Base-by-base conservation (phyloP, 768 basidiomycete species). In the Termitomyces sp. region DNA sequence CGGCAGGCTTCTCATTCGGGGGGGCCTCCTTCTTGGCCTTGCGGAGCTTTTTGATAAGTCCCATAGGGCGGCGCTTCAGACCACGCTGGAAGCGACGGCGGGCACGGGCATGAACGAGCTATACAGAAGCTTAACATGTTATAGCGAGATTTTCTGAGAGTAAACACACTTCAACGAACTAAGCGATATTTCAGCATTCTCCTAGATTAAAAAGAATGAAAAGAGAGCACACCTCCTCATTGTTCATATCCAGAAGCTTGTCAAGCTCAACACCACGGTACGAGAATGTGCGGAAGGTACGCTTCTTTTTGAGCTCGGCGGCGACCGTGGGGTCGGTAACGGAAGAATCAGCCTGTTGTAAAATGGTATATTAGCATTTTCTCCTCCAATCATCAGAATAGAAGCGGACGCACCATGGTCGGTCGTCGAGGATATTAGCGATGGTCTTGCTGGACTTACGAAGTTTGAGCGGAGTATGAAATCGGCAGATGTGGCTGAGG, bases 21-120 rank as follows among this genome's bases (percentile, higher is more conserved):
- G 86, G 91, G n/a, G 94, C 94, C 76, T 98, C 94, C 81, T 96
- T 98, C 86, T 99, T 99, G 58, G 97, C 93, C 77, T 97, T 96
- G 75, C 97, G 92, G 67, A 99, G 84, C 78, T 99, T 99, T 84
- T 98, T 98, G 74, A 99, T 98, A 65, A 99, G 86, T 64, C 94
- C 94, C 89, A 99, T 90, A 43, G 97, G 95, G 74, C 89, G 88
- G 77, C 95, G 92, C 82, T 98, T 98, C 68, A 99, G 88, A 68
- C 97, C 97, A 67, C 97, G 92, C 76, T 94, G 90, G 89, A 99
- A 99, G 74, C 96, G 92, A 72, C 97, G 85, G 69, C 97, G 93
- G 54, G 96, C 97, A 74, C 97, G 95, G 65, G 96, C 93, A 73
- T 98, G 96, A 67, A 99, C 97, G 74, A 99, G 86, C 91, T 96